Conservation (phyloP, 1,284 basidiomycete species). For the Marasmius tenuissimus region DNA sequence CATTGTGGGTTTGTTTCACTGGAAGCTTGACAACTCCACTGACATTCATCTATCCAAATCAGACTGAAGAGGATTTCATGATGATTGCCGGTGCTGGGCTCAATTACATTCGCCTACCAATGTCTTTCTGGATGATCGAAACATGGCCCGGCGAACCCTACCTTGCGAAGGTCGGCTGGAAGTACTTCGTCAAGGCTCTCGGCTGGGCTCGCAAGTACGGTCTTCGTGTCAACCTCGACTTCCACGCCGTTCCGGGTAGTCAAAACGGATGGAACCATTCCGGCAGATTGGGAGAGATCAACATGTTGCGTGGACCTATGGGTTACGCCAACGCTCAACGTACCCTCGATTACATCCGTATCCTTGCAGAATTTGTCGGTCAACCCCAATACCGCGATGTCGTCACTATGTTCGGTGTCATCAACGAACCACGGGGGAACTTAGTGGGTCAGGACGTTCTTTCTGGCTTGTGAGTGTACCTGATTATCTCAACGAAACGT, state of each 20-base stretch:
- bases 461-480: constrained; percentile 4
- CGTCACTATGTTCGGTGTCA: constrained; percentile 81
- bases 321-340: constrained; percentile 86
- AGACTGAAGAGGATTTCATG: constrained; percentile 94
- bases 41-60: constrained; percentile 2
- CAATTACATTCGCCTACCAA: constrained; percentile 84
- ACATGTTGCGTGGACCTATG: constrained; percentile 67
- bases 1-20: constrained; percentile 55
- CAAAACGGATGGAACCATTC: constrained; percentile 87
- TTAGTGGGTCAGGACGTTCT: constrained; percentile 44
- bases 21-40: constrained; percentile 4
- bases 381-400: constrained; percentile 85
- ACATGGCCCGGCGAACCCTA: constrained; percentile 79
- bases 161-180: constrained; percentile 77
- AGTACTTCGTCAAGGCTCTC: constrained; percentile 87
- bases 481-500: neutral
- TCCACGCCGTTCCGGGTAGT: constrained; percentile 77
- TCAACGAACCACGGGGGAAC: constrained; percentile 70
- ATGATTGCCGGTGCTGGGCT: constrained; percentile 89
- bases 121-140: constrained; percentile 90
- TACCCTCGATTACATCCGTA: constrained; percentile 86
- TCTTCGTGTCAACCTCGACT: constrained; percentile 87
- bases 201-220: constrained; percentile 98
- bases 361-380: constrained; percentile 87
- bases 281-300: constrained; percentile 66